Base-by-base conservation (phyloP, 345 rosid genomes). In the Camelina hispida region DNA sequence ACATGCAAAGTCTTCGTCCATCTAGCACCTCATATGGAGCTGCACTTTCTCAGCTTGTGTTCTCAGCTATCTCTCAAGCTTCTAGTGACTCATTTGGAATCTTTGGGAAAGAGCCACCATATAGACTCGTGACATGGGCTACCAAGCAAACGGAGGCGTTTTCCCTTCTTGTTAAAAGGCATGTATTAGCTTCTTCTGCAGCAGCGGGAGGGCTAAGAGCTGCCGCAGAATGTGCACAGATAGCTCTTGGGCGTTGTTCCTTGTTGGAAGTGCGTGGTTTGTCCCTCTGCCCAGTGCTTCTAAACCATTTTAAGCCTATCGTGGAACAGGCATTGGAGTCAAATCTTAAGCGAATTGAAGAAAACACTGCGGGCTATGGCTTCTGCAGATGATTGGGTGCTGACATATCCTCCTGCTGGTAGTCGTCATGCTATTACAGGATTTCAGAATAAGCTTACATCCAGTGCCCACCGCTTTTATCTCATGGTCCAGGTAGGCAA, bases 191-290 rank as follows among this genome's bases (percentile, higher is more conserved):
- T 44, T 96, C 99, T 55, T 89, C 99, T 58, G 97, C 98, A 52
- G 98, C 99, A 79, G 99, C 98, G 47, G 98, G 98, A 52, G 99
- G 99, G 61, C 85, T 96, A 74, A 85, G 99, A 86, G 94, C 98
- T 67, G 99, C 99, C 25, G 98, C 97, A 68, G 99, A 96, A 79
- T 96, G 99, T 79, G 99, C 92, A 74, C 98, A 93, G 82, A 91
- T 96, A 84, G 99, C 99, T 68, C 83, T 96, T 73, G 99, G 99
- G 72, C 99, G 93, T 86, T 96, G 99, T 82, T 93, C 98, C 72
- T 81, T 96, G 74, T 73, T 96, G 82, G 99, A 96, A 80, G 90
- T 88, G 64, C 96, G 93, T 73, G 98, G 99, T 58, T 84, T 96
- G 84, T 84, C 97, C 61, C 93, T 96, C 66, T 89, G 98, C 79